Conservation (phyloP, 2,329 filamentous ascomycete species). For the Colletotrichum gigasporum region DNA sequence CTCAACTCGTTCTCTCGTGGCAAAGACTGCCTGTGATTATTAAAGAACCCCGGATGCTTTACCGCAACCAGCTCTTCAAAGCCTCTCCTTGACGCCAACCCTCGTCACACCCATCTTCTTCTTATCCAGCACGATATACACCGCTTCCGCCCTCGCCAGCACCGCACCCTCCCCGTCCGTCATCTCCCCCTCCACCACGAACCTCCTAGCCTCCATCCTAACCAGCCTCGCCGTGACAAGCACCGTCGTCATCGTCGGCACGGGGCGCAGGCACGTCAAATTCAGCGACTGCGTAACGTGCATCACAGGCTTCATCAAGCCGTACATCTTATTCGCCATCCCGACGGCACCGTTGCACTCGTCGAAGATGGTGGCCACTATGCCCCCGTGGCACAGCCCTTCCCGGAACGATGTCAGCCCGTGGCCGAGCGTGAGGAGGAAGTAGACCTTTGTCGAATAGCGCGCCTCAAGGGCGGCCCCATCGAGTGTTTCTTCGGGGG, state of each 20-base stretch:
- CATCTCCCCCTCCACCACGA: not conserved
- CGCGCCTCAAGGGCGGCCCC: rapidly evolving
- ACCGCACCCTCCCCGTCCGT: not conserved
- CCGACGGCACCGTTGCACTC: not conserved
- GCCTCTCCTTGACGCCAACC: not conserved
- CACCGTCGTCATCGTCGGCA: not conserved
- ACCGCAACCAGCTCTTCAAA: no score
- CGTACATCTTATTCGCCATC: not conserved
- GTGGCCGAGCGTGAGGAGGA: not conserved
- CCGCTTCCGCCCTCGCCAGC: not conserved
- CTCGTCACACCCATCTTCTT: not conserved
- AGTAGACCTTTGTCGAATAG: not conserved
- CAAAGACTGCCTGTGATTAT: no score
- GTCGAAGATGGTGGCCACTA: not conserved
- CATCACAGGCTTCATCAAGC: not conserved
- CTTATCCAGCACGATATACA: not conserved
- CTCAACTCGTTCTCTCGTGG: no score
- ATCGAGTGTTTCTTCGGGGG: not conserved
- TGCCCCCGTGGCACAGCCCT: not conserved
- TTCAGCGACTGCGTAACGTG: not conserved
- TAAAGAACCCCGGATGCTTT: no score
- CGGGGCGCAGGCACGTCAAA: not conserved
- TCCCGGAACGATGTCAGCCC: not conserved
- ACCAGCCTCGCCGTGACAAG: not conserved
- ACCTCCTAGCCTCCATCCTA: not conserved